Evolutionary conservation across 163 green algal species (phyloP), one percentile per base, ranked within the genome.

Genomic region (Dunaliella salina): DNA sequence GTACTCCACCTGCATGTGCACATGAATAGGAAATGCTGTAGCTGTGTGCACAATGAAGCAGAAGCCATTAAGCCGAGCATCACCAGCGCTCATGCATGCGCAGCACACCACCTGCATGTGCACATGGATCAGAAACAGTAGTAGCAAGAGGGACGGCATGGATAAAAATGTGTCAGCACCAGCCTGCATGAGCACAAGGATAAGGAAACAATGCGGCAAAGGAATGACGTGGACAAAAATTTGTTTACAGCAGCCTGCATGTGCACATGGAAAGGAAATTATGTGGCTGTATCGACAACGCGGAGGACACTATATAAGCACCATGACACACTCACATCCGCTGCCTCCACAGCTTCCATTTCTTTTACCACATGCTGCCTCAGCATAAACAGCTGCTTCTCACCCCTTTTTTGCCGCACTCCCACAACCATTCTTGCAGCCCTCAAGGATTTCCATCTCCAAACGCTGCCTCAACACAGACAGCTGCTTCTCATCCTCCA

Each of bases 11-110:
- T 85, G 67, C 83, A 25, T 13, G 22, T n/a, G 8, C 40, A 50
- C 25, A 8, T 50, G 8, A 50, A 3, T 8, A 50, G 40, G 8
- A 50, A 50, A 50, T 50, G 40, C n/a, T n/a, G n/a, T n/a, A n/a
- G n/a, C n/a, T n/a, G n/a, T n/a, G n/a, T n/a, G n/a, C n/a, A 90
- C 87, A 72, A 88, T 84, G 80, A 85, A 88, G 75, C 86, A 71
- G 82, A 88, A 88, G 82, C 79, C 79, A 35, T 45, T 46, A 35
- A 82, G 91, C 24, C 97, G 92, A 13, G 94, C 89, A 90, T 99
- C 97, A 15, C 96, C 97, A 22, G 97, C 96, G 25, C 96, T 96
- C 50, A 97, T 95, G 89, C 96, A 98, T 11, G 97, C 99, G 50
- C 82, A 88, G 90, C 97, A 99, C 80, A 99, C 95, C 84, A 99